Evolutionary conservation across 2,329 filamentous ascomycete species (phyloP).

Genomic region (Botrytis aclada): DNA sequence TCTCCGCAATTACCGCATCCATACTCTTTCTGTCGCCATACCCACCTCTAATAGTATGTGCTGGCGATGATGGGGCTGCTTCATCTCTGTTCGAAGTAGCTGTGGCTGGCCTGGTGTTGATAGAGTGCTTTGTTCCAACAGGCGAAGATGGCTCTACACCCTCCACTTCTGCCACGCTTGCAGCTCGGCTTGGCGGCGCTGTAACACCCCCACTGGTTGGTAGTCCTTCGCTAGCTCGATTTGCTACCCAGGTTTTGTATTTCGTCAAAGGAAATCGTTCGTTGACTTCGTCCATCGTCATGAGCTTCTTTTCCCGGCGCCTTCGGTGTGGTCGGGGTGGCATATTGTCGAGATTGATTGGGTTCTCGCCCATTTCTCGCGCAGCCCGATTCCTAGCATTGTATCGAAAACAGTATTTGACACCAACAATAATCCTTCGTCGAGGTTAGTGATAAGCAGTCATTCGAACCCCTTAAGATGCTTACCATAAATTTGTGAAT

Average conservation of each 20-base stretch:
- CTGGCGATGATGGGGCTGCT: conserved; percentile 21
- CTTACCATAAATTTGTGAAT: conserved; percentile 97
- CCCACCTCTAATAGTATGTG: conserved; percentile 16
- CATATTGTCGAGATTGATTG: conserved; percentile 83
- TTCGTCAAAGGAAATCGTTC: conserved; percentile 93
- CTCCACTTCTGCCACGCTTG: conserved; percentile 67
- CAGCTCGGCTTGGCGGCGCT: conserved; percentile 67
- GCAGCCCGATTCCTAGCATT: conserved; percentile 87
- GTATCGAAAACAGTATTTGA: conserved; percentile 99
- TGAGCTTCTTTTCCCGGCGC: conserved; percentile 93
- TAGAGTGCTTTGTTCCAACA: conserved; percentile 39
- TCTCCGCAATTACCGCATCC: conserved; percentile 26
- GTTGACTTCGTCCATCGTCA: conserved; percentile 99
- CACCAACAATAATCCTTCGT: conserved; percentile 94
- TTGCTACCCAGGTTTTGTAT: conserved; percentile 92
- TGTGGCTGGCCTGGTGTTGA: conserved; percentile 28
- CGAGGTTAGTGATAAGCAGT: conserved; percentile 30
- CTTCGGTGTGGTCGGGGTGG: conserved; percentile 75
- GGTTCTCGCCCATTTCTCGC: conserved; percentile 75
- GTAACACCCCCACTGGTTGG: conserved; percentile 82
- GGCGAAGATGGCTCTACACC: conserved; percentile 47
- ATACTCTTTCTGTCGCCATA: conserved; percentile 25
- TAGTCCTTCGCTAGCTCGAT: conserved; percentile 77
- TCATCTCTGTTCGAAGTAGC: conserved; percentile 26
- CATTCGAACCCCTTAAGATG: conserved; percentile 18